Percentiles rank a stretch among this genome's conserved stretches.
Evolutionary conservation across 2,329 filamentous ascomycete genomes (phyloP).

Genomic region (Epichloe glyceriae): DNA sequence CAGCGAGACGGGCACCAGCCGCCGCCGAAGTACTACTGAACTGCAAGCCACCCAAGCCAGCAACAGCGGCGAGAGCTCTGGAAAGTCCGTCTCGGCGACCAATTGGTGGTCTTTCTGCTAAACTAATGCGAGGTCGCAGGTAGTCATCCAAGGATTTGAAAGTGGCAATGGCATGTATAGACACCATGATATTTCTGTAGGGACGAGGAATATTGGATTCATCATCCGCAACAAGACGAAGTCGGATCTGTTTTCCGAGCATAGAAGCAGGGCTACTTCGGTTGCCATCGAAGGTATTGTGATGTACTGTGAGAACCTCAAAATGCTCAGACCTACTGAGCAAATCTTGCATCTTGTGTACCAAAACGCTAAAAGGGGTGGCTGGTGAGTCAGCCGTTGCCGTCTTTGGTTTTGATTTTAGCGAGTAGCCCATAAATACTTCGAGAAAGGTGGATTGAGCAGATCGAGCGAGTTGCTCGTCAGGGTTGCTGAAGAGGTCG

Average conservation of each 20-base stretch:
- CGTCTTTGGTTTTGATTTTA: constrained; percentile 52
- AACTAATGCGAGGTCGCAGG: constrained; percentile 72
- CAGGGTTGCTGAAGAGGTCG: constrained; percentile 63
- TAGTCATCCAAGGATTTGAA: constrained; percentile 97
- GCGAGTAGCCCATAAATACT: constrained; percentile 73
- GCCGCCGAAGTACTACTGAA: constrained; percentile 32
- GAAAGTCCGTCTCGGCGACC: constrained; percentile 53
- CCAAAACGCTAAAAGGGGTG: constrained; percentile 79
- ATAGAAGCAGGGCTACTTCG: constrained; percentile 87
- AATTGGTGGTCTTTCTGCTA: constrained; percentile 55
- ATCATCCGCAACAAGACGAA: constrained; percentile 80
- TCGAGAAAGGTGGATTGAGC: constrained; percentile 78
- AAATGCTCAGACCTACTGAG: constrained; percentile 96
- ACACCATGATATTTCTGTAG: constrained; percentile 94
- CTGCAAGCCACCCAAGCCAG: constrained; percentile 54
- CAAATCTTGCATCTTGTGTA: constrained; percentile 90
- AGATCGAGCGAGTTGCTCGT: constrained; percentile 46
- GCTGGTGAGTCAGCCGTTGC: constrained; percentile 54
- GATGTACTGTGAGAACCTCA: constrained; percentile 89
- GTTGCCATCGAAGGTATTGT: constrained; percentile 81
- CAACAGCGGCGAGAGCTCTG: constrained; percentile 62
- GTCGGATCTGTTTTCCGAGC: constrained; percentile 86
- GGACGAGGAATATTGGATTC: constrained; percentile 77
- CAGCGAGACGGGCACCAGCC: constrained; percentile 32
- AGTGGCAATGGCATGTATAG: constrained; percentile 94